Conservation (phyloP, 2,329 filamentous ascomycete species). For the Colletotrichum trifolii region DNA sequence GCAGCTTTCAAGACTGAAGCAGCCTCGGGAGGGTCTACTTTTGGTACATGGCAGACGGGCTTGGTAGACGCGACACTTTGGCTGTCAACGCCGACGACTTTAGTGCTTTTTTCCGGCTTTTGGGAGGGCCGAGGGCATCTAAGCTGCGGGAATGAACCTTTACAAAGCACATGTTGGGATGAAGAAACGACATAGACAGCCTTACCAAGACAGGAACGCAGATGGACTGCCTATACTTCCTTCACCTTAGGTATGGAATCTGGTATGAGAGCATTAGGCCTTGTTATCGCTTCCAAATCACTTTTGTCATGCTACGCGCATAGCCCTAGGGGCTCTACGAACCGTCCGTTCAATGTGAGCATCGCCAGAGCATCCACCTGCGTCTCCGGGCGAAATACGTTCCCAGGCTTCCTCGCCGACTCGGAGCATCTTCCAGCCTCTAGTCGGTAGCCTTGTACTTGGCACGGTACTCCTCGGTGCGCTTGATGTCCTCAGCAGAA, state of each 20-base stretch:
- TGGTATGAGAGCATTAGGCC: background rate
- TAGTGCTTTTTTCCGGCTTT: no score
- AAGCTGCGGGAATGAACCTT: background rate
- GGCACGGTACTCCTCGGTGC: slow-evolving; percentile 78
- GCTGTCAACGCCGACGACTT: no score
- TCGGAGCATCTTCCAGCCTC: slow-evolving; percentile 12
- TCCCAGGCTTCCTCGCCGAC: background rate
- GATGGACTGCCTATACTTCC: slow-evolving; percentile 1
- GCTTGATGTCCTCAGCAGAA: slow-evolving; percentile 70
- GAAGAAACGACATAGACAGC: slow-evolving; percentile 23
- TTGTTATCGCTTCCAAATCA: slow-evolving; percentile 31
- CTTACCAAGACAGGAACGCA: slow-evolving; percentile 16
- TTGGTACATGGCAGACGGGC: no score
- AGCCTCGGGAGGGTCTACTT: no score
- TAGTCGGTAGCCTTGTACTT: slow-evolving; percentile 72
- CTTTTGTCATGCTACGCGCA: slow-evolving; percentile 22
- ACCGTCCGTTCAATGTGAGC: slow-evolving; percentile 5
- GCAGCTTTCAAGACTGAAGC: no score
- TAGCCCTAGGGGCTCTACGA: slow-evolving; percentile 1
- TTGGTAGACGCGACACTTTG: no score
- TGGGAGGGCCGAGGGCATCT: no score
- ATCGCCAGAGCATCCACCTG: background rate
- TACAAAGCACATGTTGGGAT: slow-evolving; percentile 7
- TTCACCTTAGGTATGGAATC: background rate
- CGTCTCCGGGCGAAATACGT: background rate